Conservation (phyloP, 2,329 filamentous ascomycete genomes). For the Clonostachys rhizophaga region DNA sequence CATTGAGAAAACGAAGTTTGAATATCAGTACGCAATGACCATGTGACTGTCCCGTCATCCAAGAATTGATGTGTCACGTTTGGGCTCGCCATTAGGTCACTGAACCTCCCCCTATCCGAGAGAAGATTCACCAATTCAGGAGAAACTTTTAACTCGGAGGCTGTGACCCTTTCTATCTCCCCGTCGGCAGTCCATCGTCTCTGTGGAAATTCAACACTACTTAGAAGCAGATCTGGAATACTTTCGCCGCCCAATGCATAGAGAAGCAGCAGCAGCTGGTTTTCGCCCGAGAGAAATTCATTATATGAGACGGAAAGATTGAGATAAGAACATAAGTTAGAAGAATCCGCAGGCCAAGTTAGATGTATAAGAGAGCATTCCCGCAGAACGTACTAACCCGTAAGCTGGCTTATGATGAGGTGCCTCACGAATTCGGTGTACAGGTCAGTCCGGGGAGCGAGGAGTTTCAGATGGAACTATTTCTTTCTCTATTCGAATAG, state of each 20-base stretch:
- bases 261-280: conserved; percentile 16
- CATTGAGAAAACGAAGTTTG: neutral
- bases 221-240: conserved; percentile 14
- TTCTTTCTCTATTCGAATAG: too few relatives aligned
- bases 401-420: conserved; percentile 8
- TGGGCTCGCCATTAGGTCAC: conserved; percentile 1
- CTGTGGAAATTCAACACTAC: conserved; percentile 9
- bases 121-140: conserved; percentile 9
- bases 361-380: too few relatives aligned
- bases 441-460: conserved; percentile 8
- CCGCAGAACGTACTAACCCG: too few relatives aligned
- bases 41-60: conserved; percentile 9
- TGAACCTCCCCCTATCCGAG: conserved; percentile 6
- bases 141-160: conserved; percentile 14
- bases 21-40: conserved; percentile 10
- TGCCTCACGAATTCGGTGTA: conserved; percentile 12
- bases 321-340: too few relatives aligned
- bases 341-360: too few relatives aligned
- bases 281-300: neutral
- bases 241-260: conserved; percentile 10
- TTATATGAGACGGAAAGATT: too few relatives aligned
- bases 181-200: conserved; percentile 15
- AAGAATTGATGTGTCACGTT: conserved; percentile 8
- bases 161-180: conserved; percentile 14
- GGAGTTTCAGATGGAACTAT: conserved; percentile 10